Evolutionary conservation across 768 basidiomycete species (phyloP).

Genomic region (Rhodotorula sphaerocarpa): DNA sequence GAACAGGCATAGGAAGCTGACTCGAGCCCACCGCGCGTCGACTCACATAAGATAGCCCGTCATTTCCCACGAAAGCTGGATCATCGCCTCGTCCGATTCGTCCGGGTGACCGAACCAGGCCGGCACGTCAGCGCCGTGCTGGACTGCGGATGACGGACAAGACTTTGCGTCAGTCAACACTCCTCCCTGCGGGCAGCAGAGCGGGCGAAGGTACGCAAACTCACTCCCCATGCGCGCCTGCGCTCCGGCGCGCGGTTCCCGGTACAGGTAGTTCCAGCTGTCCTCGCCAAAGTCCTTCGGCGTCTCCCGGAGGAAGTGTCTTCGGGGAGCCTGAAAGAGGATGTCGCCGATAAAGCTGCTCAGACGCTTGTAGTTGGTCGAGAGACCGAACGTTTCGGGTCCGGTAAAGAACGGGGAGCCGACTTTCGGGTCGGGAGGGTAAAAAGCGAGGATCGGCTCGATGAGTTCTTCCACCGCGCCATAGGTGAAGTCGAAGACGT

Average conservation of each 20-base stretch:
- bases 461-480: constrained; percentile 28
- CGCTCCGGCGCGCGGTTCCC: constrained; percentile 10
- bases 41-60: constrained; percentile 30
- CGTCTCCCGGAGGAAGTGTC: constrained; percentile 33
- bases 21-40: too few species aligned
- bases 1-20: background rate
- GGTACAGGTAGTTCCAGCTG: constrained; percentile 24
- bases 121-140: constrained; percentile 27
- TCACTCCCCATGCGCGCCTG: constrained; percentile 19
- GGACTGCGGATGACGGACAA: constrained; percentile 14
- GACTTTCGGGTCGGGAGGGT: constrained; percentile 47
- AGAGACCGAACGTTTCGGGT: constrained; percentile 48
- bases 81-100: constrained; percentile 7
- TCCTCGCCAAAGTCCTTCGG: constrained; percentile 35
- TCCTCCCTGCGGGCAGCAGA: too few species aligned
- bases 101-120: constrained; percentile 30
- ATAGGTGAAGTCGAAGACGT: constrained; percentile 29
- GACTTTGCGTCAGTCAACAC: too few species aligned
- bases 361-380: constrained; percentile 46
- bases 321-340: constrained; percentile 31
- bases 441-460: constrained; percentile 40
- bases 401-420: constrained; percentile 52
- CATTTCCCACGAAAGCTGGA: constrained; percentile 22
- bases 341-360: constrained; percentile 44
- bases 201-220: background rate